Evolutionary conservation across 768 basidiomycete genomes (phyloP), one percentile per base, ranked within the genome.

Genomic region (Lentinus brumalis): DNA sequence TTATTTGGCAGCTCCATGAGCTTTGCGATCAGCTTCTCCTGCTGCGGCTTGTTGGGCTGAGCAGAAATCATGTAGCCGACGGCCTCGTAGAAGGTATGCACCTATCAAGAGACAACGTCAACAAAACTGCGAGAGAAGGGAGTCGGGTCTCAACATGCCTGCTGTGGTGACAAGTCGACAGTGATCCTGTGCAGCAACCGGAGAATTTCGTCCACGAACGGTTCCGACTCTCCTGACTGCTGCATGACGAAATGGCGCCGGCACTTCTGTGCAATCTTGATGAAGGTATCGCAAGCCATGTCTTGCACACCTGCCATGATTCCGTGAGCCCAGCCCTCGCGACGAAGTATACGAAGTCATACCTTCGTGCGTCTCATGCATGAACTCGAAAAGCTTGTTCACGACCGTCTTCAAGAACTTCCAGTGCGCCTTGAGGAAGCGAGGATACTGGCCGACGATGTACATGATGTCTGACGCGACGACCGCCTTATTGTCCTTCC

Each of bases 231-330:
- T 61, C 94, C 94, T 9, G 94, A 89, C 74, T 99, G 97, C 71
- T 96, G 94, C 91, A 98, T 94, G 61, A 99, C 94, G 69, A 99
- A 99, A 75, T 99, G 97, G 56, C 96, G 84, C 44, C 95, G 84
- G 74, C 96, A 98, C 75, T 98, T 99, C 74, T 99, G 97, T 26
- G 97, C 94, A 68, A 99, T 99, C 78, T 98, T 99, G 81, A 99
- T 98, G 77, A 99, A 99, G 0, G 97, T 99, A 74, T 99, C 97
- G 77, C 97, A 99, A 49, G 97, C 97, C 97, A 99, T 99, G 78
- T 99, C 97, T 75, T 99, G 97, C 11, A 99, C 97, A 79, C 96
- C 94, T 92, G 66, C 44, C 6, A 14, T 49, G 21, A 65, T 21
- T 35, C 41, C 16, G 59, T 40, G 51, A 62, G 51, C 39, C 52